Evolutionary conservation across 345 rosid species (phyloP).

Genomic region (Conringia planisiliqua): DNA sequence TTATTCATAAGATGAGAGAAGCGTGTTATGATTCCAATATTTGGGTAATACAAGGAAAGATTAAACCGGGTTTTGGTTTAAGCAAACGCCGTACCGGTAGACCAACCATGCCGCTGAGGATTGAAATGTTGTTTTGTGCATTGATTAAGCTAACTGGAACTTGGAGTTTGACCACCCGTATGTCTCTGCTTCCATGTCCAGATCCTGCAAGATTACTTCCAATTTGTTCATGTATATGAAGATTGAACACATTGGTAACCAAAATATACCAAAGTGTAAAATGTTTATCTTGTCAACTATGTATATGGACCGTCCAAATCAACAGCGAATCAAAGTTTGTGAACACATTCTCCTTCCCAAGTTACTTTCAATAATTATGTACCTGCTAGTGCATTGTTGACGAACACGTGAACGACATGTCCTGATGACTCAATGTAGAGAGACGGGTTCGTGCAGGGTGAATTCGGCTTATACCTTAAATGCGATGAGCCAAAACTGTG

Average conservation of each 20-base stretch:
- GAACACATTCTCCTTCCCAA: background rate
- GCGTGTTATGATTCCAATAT: background rate
- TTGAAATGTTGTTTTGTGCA: slow-evolving; percentile 64
- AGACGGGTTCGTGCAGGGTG: slow-evolving; percentile 51
- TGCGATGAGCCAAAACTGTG: background rate
- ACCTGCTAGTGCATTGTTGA: slow-evolving; percentile 54
- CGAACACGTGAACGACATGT: slow-evolving; percentile 66
- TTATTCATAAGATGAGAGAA: background rate
- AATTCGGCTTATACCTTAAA: slow-evolving; percentile 47
- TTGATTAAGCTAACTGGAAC: slow-evolving; percentile 35
- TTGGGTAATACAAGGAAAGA: background rate
- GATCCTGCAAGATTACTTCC: slow-evolving; percentile 40
- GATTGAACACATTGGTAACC: background rate
- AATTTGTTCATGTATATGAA: background rate
- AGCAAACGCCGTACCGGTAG: slow-evolving; percentile 53
- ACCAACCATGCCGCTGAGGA: slow-evolving; percentile 86
- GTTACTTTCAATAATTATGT: background rate
- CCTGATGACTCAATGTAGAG: slow-evolving; percentile 58
- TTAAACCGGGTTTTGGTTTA: background rate
- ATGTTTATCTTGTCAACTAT: background rate
- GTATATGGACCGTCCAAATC: background rate
- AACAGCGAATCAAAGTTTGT: background rate
- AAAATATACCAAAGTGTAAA: background rate
- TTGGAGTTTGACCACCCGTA: slow-evolving; percentile 46
- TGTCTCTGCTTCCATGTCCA: slow-evolving; percentile 64